Base-by-base conservation (phyloP, 106 monocot genomes). In the Dendrobium officinale region DNA sequence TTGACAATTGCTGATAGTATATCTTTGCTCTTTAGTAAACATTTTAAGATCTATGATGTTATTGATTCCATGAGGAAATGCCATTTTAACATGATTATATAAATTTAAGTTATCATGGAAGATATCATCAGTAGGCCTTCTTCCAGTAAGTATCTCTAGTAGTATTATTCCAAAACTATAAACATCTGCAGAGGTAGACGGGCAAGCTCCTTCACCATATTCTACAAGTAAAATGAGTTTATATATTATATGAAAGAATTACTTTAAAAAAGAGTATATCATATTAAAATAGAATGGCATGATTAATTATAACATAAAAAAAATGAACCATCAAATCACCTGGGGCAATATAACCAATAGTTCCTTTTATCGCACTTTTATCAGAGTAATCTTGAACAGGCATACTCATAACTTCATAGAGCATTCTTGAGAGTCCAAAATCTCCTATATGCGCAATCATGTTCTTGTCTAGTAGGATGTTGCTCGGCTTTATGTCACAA, bases 361-460 rank as follows among this genome's bases (percentile, higher is more conserved):
- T 72, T 72, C 37, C 72, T 72, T 72, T 72, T 40, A 72, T 66
- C 24, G 2, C 5, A 10, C 24, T 66, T 26, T 26, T 22, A 24
- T 9, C 26, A 1, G 9, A 4, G 6, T n/a, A 66, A 66, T 66
- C 64, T 66, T 66, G 64, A 2, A 6, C 0, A 66, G 64, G 6
- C 9, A 66, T 66, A 26, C 26, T 66, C 4, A 17, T 2, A 40
- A 0, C 15, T 16, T 33, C 40, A 16, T 16, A 4, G 40, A 72
- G 6, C 1, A n/a, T 66, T 72, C 16, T 72, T 59, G 91, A 84
- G 20, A 87, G 55, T 16, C 90, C 90, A 73, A 90, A 87, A 33
- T 90, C 90, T 76, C 83, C 78, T 2, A 90, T 75, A 77, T 77
- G 85, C 9, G 85, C 87, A 48, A 44, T 55, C 87, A 90, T 82